phyloP scores from a whole-genome alignment of 106 monocot genomes.

The Dioscorea dumetorum region DNA sequence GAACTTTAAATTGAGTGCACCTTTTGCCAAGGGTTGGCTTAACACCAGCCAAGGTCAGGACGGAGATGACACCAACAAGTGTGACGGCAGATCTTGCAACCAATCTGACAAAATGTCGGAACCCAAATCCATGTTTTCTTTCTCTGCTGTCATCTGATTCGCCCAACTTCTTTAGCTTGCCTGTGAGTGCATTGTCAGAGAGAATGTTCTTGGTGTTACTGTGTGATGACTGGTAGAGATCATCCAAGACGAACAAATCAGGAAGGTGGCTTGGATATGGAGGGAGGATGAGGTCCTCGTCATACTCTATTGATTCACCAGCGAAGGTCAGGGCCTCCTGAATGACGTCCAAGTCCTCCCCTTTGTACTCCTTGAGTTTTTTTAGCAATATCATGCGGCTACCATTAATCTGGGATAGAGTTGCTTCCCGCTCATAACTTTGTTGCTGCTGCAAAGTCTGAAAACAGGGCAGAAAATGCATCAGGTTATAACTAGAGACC shows the following conservation, averaged over 20 bases:
- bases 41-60: too few species aligned
- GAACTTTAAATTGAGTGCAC: too few species aligned
- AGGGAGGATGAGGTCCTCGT: slow-evolving; percentile 52
- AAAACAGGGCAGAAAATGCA: too few species aligned
- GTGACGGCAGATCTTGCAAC: too few species aligned
- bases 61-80: too few species aligned
- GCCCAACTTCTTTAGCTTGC: too few species aligned
- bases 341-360: slow-evolving; percentile 49
- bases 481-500: too few species aligned
- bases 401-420: slow-evolving; percentile 51
- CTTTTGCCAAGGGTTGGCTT: too few species aligned
- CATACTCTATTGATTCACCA: slow-evolving; percentile 36
- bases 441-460: slow-evolving; percentile 73
- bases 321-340: slow-evolving; percentile 64
- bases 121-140: too few species aligned
- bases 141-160: too few species aligned
- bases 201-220: not conserved
- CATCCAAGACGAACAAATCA: slow-evolving; percentile 37
- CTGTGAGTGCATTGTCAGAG: too few species aligned
- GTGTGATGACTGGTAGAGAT: slow-evolving; percentile 18
- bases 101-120: too few species aligned
- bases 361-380: slow-evolving; percentile 72
- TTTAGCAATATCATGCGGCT: slow-evolving; percentile 47
- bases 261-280: slow-evolving; percentile 44
- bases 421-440: slow-evolving; percentile 64